Base-by-base conservation (phyloP, 1,139 yeast genomes). In the Wickerhamomyces sp. region DNA sequence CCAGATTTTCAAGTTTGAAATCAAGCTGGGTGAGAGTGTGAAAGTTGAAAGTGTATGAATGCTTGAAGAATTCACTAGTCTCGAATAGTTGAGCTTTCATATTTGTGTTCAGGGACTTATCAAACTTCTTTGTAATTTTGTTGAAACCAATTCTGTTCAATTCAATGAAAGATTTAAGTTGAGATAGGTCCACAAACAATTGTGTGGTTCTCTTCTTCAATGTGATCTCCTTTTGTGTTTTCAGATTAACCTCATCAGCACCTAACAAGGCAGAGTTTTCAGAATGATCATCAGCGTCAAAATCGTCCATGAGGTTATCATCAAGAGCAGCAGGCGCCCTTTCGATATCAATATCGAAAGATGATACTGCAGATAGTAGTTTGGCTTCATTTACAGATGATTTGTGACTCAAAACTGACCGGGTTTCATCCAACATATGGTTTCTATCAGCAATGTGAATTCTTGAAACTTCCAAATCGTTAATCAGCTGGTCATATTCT, bases 121-220 rank as follows among this genome's bases (percentile, higher is more conserved):
- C 88, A 51, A 78, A 79, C 52, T 80, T 80, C 48, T 80, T 80
- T 44, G 78, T 66, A 16, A 83, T 83, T 46, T 80, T 80, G 39
- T 71, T 68, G 57, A 79, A 79, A 15, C 86, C 87, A 15, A 82
- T 75, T 40, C 73, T 70, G 54, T 80, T 80, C 46, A 80, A 63
- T 48, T 80, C 87, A 37, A 79, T 70, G 51, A 62, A 80, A 1
- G 86, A 76, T 49, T 78, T 78, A 42, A 80, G 62, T 52, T 80
- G 86, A 6, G 81, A 74, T 26, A 79, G 55, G 7, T 78, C 76
- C 28, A 83, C 73, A 52, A 64, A 80, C 35, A 75, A 55, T 18
- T 72, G 76, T 30, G 74, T 73, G 20, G 75, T 67, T 31, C 78
- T 59, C 49, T 75, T 77, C 45, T 80, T 68, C 42, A 76, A 60